Evolutionary conservation across 306 rosid species (phyloP).

Genomic region (Prunus mongolica): DNA sequence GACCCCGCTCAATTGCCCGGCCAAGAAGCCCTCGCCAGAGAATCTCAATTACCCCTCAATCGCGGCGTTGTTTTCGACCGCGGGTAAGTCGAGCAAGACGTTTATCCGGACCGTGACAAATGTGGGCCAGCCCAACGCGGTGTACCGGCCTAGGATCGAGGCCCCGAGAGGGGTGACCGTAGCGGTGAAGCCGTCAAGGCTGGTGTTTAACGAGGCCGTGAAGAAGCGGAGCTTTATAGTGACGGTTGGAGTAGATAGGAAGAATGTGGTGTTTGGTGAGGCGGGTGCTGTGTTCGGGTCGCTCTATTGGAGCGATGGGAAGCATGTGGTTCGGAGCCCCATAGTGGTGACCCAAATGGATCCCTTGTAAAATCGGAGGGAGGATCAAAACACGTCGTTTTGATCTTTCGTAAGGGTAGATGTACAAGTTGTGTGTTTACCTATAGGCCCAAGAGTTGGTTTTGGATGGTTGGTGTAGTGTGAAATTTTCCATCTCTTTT

Average conservation of each 20-base stretch:
- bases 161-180: constrained; percentile 61
- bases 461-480: neutral
- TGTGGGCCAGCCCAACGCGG: constrained; percentile 57
- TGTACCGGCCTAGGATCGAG: constrained; percentile 48
- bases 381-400: constrained; percentile 31
- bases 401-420: constrained; percentile 26
- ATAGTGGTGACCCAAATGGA: constrained; percentile 62
- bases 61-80: constrained; percentile 43
- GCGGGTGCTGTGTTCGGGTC: constrained; percentile 79
- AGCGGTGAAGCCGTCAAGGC: constrained; percentile 60
- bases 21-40: constrained; percentile 50
- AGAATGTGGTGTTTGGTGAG: constrained; percentile 44
- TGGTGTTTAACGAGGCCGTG: constrained; percentile 49
- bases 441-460: neutral
- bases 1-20: constrained; percentile 47
- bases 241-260: constrained; percentile 51
- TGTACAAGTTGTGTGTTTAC: neutral
- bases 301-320: constrained; percentile 75
- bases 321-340: constrained; percentile 87
- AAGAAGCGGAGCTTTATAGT: constrained; percentile 62
- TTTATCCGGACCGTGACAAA: constrained; percentile 68
- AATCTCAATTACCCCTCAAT: constrained; percentile 81
- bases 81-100: constrained; percentile 35
- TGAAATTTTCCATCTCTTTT: neutral
- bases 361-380: constrained; percentile 43